A percentile compares a stretch with the other conserved stretches of the same genome.
Conservation (phyloP, 441 rosid species). For the Sinapis alba region DNA sequence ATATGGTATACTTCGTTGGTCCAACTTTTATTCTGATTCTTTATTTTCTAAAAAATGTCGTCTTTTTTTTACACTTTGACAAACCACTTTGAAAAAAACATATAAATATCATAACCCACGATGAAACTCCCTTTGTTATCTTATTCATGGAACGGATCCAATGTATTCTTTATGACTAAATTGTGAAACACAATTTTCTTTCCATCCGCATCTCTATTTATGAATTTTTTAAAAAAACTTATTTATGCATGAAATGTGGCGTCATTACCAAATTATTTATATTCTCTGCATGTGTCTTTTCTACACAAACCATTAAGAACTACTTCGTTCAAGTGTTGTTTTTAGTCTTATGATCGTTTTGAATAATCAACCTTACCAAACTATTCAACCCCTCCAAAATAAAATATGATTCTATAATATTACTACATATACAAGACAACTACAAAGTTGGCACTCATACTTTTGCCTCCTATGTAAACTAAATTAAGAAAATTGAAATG, state of each 20-base stretch:
- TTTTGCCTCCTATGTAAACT: neutral
- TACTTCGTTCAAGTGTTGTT: too few relatives aligned
- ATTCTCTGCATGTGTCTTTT: neutral
- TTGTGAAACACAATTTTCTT: neutral
- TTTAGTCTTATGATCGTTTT: neutral
- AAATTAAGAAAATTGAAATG: neutral
- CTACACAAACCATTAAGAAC: neutral
- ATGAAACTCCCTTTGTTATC: slow-evolving; percentile 18
- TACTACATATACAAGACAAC: neutral
- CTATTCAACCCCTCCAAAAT: neutral
- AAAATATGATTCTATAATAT: neutral
- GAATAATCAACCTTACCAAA: neutral
- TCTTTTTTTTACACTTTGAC: slow-evolving; percentile 11
- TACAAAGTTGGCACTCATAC: neutral
- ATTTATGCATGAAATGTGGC: neutral
- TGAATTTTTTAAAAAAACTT: neutral
- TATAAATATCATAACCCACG: slow-evolving; percentile 5
- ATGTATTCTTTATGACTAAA: too few relatives aligned
- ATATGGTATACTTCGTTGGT: slow-evolving; percentile 9
- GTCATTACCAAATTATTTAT: neutral
- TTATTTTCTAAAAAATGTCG: slow-evolving; percentile 2
- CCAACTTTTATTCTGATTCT: slow-evolving; percentile 20
- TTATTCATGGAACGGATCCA: neutral
- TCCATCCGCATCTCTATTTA: neutral
- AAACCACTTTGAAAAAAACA: neutral